A percentile compares a stretch with the other conserved stretches of the same genome.
These are phyloP conservation scores for Babesia bigemina DNA, from an alignment of 169 alveolate species.

Conservation along the genomic window DNA sequence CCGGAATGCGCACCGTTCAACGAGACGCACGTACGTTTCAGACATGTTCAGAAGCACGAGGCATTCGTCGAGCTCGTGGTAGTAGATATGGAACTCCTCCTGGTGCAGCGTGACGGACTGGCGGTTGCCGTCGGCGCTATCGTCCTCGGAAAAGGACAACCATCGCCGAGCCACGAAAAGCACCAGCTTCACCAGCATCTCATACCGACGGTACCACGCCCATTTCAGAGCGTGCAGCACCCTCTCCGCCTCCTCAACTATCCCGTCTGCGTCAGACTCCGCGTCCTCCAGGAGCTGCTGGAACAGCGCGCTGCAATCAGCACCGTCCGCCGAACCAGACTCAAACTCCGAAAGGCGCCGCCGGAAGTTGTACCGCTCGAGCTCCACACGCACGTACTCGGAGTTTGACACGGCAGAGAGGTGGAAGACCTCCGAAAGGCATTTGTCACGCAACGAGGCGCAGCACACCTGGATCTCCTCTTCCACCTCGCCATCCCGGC, in stretches of 20 bases:
- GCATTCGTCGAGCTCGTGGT: slow-evolving; percentile 3
- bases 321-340: slow-evolving; percentile 1
- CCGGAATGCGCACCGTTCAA: slow-evolving; percentile 19
- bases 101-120: not conserved
- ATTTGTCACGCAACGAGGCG: slow-evolving; percentile 38
- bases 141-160: slow-evolving; percentile 13
- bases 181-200: slow-evolving; percentile 30
- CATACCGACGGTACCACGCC: slow-evolving; percentile 26
- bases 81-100: not conserved
- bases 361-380: slow-evolving; percentile 9
- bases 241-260: slow-evolving; percentile 14
- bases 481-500: slow-evolving; percentile 7
- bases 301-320: slow-evolving; percentile 24
- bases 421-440: slow-evolving; percentile 12
- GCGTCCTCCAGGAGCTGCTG: slow-evolving; percentile 35
- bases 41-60: slow-evolving; percentile 10
- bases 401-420: not conserved
- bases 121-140: not conserved
- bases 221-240: slow-evolving; percentile 14
- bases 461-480: slow-evolving; percentile 17
- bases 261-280: not conserved
- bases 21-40: slow-evolving; percentile 14
- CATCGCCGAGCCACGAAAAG: slow-evolving; percentile 33
- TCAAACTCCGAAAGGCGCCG: not conserved
- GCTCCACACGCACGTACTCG: slow-evolving; percentile 19